Base-by-base conservation (phyloP, 805 yeast species). In the Candida maris region DNA sequence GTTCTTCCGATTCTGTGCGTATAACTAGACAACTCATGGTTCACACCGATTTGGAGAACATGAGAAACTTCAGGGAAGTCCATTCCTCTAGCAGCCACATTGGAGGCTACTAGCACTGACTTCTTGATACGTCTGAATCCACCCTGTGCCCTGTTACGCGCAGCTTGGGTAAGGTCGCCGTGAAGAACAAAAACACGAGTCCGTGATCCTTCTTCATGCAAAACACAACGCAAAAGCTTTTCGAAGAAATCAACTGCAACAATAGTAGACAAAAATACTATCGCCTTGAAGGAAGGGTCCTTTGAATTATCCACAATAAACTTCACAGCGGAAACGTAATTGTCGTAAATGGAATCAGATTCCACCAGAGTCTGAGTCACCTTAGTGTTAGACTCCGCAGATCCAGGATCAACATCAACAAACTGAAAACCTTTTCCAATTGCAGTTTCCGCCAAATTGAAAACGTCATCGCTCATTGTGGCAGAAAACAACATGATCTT, bases 61-160 rank as follows among this genome's bases (percentile, higher is more conserved):
- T 86, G 85, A 18, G 87, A 64, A 19, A 91, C 94, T 49, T 77
- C 77, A 38, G 89, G 93, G 72, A 91, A 85, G 67, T 91, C 97
- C 82, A 91, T 80, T 49, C 97, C 97, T 65, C 97, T 79, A 10
- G 97, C 96, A 43, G 89, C 94, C 41, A 91, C 97, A 62, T 88
- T 95, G 5, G 96, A 85, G 37, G 91, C 81, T 37, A 91, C 75
- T 39, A 91, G 69, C 30, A 89, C 56, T 38, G 86, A 84, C 19
- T 60, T 43, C 40, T 56, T 51, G 12, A 68, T 49, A 37, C 52
- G 56, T 48, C 65, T 52, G 48, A 62, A 63, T 2, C 26, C 46
- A n/a, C 40, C 35, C 42, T 58, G 61, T 39, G 56, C 39, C 42
- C 49, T 35, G 42, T 54, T 54, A 51, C 97, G 79, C 30, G 67